phyloP scores from a whole-genome alignment of 257 asterid species.

The Petunia axillaris region DNA sequence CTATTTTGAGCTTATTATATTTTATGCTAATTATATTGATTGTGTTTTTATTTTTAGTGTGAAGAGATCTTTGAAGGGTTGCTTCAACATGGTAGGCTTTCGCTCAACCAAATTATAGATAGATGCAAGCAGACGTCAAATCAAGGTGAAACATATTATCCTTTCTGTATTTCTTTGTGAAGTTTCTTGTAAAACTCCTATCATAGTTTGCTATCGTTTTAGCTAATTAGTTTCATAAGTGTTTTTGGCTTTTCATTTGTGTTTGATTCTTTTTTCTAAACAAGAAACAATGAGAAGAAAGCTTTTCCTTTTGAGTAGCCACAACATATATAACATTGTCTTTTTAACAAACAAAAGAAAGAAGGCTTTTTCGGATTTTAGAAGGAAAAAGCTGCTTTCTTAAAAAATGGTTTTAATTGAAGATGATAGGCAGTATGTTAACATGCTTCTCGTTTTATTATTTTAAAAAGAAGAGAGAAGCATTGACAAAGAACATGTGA shows the following conservation, averaged over 20 bases:
- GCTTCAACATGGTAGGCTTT: conserved; percentile 93
- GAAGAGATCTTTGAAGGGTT: conserved; percentile 64
- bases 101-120: conserved; percentile 64
- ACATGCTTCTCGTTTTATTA: conserved; percentile 4
- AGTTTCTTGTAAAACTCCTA: neutral
- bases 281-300: too few relatives aligned
- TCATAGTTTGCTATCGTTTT: too few relatives aligned
- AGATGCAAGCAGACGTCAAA: conserved; percentile 55
- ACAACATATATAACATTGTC: too few relatives aligned
- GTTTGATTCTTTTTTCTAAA: too few relatives aligned
- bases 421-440: neutral
- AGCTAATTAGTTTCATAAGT: neutral
- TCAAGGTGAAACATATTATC: conserved; percentile 39
- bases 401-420: neutral
- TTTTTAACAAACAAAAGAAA: too few relatives aligned
- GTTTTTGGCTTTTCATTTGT: neutral
- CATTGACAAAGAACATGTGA: neutral
- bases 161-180: conserved; percentile 12
- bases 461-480: neutral
- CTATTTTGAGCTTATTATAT: conserved; percentile 7
- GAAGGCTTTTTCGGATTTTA: neutral
- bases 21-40: conserved; percentile 26
- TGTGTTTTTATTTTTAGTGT: conserved; percentile 51
- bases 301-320: too few relatives aligned
- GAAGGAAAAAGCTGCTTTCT: too few relatives aligned